A percentile compares a stretch with the other conserved stretches of the same genome.
Evolutionary conservation across 768 basidiomycete species (phyloP).

Genomic region (Wakefieldia striispora): DNA sequence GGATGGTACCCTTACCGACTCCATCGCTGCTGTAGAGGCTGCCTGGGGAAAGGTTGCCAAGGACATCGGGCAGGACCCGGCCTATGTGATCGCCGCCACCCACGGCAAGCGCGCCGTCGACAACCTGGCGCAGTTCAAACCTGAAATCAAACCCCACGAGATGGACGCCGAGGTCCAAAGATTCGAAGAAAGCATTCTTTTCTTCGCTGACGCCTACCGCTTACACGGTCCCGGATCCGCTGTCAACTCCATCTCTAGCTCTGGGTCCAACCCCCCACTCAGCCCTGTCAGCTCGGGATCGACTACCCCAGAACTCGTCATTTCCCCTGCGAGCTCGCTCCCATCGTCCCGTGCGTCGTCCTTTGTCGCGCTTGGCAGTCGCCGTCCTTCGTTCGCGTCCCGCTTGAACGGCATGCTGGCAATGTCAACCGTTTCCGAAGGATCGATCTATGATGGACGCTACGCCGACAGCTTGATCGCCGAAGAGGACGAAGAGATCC

Average conservation of each 20-base stretch:
- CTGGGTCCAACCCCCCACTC: slow-evolving; percentile 2
- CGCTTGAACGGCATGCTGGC: slow-evolving; percentile 40
- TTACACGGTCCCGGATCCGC: slow-evolving; percentile 40
- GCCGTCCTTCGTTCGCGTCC: slow-evolving; percentile 48
- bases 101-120: slow-evolving; percentile 78
- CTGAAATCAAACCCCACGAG: slow-evolving; percentile 50
- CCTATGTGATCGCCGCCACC: slow-evolving; percentile 68
- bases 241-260: slow-evolving; percentile 18
- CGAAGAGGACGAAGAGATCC: slow-evolving; percentile 36
- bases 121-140: slow-evolving; percentile 64
- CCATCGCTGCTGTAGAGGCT: slow-evolving; percentile 70
- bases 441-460: slow-evolving; percentile 20
- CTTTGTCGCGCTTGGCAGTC: slow-evolving; percentile 32
- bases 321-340: slow-evolving; percentile 36
- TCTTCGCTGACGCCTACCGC: slow-evolving; percentile 59
- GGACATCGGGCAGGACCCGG: slow-evolving; percentile 67
- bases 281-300: slow-evolving; percentile 31
- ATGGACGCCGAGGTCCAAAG: slow-evolving; percentile 57
- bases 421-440: slow-evolving; percentile 36
- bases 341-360: slow-evolving; percentile 46
- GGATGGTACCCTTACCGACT: slow-evolving; percentile 75
- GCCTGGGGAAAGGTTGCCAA: slow-evolving; percentile 73
- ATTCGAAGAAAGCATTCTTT: slow-evolving; percentile 66
- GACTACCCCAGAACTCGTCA: slow-evolving; percentile 41
- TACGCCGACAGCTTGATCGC: slow-evolving; percentile 29